phyloP scores from a whole-genome alignment of 164 flowering plant species.

The Aristolochia contorta region DNA sequence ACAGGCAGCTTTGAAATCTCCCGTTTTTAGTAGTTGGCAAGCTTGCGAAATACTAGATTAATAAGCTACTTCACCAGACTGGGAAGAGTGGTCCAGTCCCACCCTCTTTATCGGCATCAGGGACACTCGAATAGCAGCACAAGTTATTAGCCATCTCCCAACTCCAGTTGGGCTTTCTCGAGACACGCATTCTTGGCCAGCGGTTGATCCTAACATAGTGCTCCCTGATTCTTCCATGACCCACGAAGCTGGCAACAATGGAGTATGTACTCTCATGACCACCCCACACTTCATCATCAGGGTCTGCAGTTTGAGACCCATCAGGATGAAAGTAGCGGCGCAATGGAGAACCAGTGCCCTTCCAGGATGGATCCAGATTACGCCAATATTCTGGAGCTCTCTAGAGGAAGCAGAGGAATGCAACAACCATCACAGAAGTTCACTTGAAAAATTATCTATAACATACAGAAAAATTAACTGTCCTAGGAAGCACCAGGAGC shows the following conservation, averaged over 20 bases:
- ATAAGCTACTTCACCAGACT: constrained; percentile 12
- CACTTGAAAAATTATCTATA: too few relatives aligned
- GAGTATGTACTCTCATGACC: constrained; percentile 67
- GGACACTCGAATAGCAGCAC: constrained; percentile 49
- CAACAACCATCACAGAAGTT: too few relatives aligned
- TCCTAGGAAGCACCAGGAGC: too few relatives aligned
- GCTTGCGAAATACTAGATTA: too few relatives aligned
- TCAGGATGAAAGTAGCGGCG: constrained; percentile 71
- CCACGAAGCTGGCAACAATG: constrained; percentile 51
- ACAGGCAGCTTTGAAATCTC: too few relatives aligned
- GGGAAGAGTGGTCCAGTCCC: constrained; percentile 55
- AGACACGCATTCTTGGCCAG: constrained; percentile 51
- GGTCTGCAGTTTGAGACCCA: constrained; percentile 65
- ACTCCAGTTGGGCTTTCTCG: constrained; percentile 67
- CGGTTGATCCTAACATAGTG: constrained; percentile 82
- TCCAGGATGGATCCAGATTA: constrained; percentile 75
- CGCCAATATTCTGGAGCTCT: constrained; percentile 74
- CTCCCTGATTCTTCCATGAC: constrained; percentile 47
- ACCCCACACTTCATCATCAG: constrained; percentile 68
- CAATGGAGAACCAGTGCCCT: constrained; percentile 49
- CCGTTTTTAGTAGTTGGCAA: too few relatives aligned
- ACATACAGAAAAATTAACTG: too few relatives aligned
- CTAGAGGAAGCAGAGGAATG: constrained; percentile 17
- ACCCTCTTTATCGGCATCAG: constrained; percentile 50
- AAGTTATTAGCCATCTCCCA: constrained; percentile 66